phyloP scores from a whole-genome alignment of 352 stramenopile species.

The Blastocystis sp. region DNA sequence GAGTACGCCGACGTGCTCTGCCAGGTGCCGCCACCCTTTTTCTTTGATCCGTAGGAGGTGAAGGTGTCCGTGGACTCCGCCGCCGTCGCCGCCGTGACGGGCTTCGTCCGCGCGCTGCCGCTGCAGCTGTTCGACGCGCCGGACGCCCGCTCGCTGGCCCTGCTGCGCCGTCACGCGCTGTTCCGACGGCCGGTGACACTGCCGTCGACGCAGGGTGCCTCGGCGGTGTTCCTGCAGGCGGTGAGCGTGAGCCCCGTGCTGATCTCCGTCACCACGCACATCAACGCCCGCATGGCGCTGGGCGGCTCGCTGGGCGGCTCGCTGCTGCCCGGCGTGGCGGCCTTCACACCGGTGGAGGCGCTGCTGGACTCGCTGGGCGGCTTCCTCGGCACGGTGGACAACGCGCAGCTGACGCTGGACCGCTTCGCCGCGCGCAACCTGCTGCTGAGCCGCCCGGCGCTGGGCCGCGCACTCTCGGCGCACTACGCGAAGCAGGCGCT shows the following conservation, averaged over 20 bases:
- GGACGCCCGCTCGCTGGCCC: no score
- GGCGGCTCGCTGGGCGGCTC: slow-evolving; percentile 24
- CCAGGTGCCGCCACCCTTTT: background rate
- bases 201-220: background rate
- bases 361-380: slow-evolving; percentile 38
- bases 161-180: background rate
- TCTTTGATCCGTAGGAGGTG: no score
- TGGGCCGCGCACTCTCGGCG: background rate
- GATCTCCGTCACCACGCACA: slow-evolving; percentile 56
- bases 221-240: slow-evolving; percentile 29
- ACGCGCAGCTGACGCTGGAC: slow-evolving; percentile 39
- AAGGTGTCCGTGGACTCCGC: no score
- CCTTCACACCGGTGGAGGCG: slow-evolving; percentile 40
- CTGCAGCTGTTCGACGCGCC: no score
- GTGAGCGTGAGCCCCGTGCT: slow-evolving; percentile 26
- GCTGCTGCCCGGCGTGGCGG: slow-evolving; percentile 37
- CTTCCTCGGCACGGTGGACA: slow-evolving; percentile 45
- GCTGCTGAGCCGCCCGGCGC: background rate
- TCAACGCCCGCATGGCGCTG: background rate
- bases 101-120: no score
- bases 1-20: slow-evolving; percentile 20
- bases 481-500: slow-evolving; percentile 54
- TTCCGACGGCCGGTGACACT: slow-evolving; percentile 36
- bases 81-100: no score
- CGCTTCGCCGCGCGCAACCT: slow-evolving; percentile 23